These are phyloP conservation scores for Moelleriella libera DNA, from an alignment of 2,329 filamentous ascomycete genomes.

Conservation along the genomic window DNA sequence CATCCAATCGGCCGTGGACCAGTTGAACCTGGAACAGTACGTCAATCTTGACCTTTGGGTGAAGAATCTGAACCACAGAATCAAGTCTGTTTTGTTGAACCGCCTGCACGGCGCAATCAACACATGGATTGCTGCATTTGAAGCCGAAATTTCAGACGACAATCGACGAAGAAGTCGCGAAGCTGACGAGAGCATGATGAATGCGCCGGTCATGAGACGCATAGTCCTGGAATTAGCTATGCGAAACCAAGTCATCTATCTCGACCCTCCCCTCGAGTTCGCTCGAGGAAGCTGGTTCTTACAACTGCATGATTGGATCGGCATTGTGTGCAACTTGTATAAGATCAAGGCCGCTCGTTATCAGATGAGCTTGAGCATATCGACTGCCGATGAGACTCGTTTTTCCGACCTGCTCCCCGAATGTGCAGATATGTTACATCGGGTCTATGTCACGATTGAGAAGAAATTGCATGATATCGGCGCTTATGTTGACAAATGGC, in stretches of 20 bases:
- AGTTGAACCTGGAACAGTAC: constrained; percentile 91
- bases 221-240: constrained; percentile 89
- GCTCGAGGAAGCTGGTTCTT: constrained; percentile 87
- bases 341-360: constrained; percentile 94
- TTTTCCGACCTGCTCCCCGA: constrained; percentile 77
- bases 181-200: constrained; percentile 30
- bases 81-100: constrained; percentile 66
- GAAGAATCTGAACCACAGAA: constrained; percentile 67
- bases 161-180: constrained; percentile 36
- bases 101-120: constrained; percentile 75
- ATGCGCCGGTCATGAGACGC: constrained; percentile 52
- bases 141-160: constrained; percentile 41
- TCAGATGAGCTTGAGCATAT: constrained; percentile 68
- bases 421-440: constrained; percentile 65
- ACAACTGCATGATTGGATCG: constrained; percentile 87
- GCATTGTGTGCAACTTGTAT: constrained; percentile 78
- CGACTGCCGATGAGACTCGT: constrained; percentile 48
- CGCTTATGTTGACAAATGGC: constrained; percentile 89
- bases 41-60: constrained; percentile 91
- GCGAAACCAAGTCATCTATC: constrained; percentile 93
- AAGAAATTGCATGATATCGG: constrained; percentile 68
- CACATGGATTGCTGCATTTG: constrained; percentile 78
- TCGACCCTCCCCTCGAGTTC: constrained; percentile 85
- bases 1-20: constrained; percentile 87
- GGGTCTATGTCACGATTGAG: constrained; percentile 75